A percentile compares a stretch with the other conserved stretches of the same genome.
Evolutionary conservation across 164 flowering plant species (phyloP).

Genomic region (Taxillus chinensis): DNA sequence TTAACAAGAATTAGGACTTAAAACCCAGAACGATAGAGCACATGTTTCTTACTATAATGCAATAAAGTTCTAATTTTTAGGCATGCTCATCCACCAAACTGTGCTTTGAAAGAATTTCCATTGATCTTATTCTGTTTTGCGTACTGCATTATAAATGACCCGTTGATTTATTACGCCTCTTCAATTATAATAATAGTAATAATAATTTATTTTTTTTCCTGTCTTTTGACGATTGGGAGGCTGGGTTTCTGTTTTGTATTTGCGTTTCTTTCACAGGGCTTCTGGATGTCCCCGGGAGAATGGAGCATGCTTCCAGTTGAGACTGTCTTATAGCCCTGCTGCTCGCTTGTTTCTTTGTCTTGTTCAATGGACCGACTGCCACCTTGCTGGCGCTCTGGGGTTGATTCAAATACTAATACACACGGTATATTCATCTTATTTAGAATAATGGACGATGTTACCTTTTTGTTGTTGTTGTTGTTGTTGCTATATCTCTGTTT

Average conservation of each 20-base stretch:
- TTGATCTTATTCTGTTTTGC: too few species aligned
- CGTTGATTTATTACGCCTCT: too few species aligned
- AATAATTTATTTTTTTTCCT: not conserved
- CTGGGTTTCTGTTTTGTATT: not conserved
- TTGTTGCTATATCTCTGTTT: too few species aligned
- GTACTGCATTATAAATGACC: too few species aligned
- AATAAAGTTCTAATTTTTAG: not conserved
- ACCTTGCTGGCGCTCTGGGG: slow-evolving; percentile 22
- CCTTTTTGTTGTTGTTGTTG: too few species aligned
- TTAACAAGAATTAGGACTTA: too few species aligned
- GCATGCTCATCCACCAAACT: not conserved
- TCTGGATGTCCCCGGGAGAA: slow-evolving; percentile 2
- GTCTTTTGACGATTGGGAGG: not conserved
- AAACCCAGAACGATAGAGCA: too few species aligned
- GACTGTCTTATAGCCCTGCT: not conserved
- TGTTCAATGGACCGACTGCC: slow-evolving; percentile 4
- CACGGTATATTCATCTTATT: slow-evolving; percentile 15
- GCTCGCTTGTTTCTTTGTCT: not conserved
- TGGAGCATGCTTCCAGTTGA: slow-evolving; percentile 4
- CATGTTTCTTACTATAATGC: too few species aligned
- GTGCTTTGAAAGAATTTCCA: too few species aligned
- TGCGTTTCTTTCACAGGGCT: not conserved
- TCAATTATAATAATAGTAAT: too few species aligned
- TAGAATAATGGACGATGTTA: too few species aligned
- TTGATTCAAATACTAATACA: slow-evolving; percentile 35